Conservation (phyloP, 805 yeast species). For the Kockiozyma suomiensis region DNA sequence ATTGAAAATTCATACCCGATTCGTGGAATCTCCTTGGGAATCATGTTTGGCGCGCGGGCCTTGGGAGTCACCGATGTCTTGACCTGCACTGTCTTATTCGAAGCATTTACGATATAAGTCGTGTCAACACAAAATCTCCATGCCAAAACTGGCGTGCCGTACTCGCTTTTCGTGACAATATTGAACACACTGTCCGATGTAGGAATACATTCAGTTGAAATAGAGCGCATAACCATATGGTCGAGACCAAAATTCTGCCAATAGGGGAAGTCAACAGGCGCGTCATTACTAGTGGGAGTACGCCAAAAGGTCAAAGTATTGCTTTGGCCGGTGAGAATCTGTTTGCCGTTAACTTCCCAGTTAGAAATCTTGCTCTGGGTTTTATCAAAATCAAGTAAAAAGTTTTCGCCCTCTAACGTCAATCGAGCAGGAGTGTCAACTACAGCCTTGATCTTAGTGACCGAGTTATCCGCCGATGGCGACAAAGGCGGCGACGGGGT, state of each 20-base stretch:
- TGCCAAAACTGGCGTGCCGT: slow-evolving; percentile 39
- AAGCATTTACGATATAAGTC: slow-evolving; percentile 19
- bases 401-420: background rate
- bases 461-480: background rate
- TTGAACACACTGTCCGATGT: background rate
- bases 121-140: slow-evolving; percentile 38
- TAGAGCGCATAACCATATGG: slow-evolving; percentile 24
- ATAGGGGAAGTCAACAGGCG: slow-evolving; percentile 35
- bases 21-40: slow-evolving; percentile 42
- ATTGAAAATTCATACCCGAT: slow-evolving; percentile 44
- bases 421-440: background rate
- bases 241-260: slow-evolving; percentile 42
- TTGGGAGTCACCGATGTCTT: slow-evolving; percentile 12
- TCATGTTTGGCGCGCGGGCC: slow-evolving; percentile 25
- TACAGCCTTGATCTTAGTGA: background rate
- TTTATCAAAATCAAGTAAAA: slow-evolving; percentile 18
- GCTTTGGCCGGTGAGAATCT: slow-evolving; percentile 13
- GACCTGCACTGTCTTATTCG: background rate
- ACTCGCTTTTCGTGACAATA: slow-evolving; percentile 30
- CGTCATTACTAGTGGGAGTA: slow-evolving; percentile 43
- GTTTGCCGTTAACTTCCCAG: slow-evolving; percentile 18
- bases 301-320: slow-evolving; percentile 40
- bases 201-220: background rate
- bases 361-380: background rate
- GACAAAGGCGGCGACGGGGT: background rate